These are phyloP conservation scores for Begonia masoniana DNA, from an alignment of 306 rosid genomes.

Conservation along the genomic window DNA sequence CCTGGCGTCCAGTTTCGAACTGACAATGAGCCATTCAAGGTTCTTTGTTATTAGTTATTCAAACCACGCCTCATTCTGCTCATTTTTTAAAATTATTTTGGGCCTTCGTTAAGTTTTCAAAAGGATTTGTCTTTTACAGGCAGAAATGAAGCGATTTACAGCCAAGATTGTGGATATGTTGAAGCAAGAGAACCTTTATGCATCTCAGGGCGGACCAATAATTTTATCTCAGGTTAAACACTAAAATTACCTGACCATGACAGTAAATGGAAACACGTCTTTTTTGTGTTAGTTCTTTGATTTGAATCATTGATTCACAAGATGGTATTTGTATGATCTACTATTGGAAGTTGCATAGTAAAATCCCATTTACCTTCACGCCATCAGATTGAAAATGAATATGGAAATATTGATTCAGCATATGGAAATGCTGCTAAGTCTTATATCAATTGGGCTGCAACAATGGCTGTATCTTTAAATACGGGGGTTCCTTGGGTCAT, in stretches of 20 bases:
- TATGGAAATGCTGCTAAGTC: conserved; percentile 64
- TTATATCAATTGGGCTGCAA: conserved; percentile 78
- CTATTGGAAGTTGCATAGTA: neutral
- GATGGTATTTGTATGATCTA: too few relatives aligned
- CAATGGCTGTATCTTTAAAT: conserved; percentile 72
- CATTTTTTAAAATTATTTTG: neutral
- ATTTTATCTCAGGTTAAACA: conserved; percentile 78
- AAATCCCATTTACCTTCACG: neutral
- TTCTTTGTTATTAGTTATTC: conserved; percentile 7
- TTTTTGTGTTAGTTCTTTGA: too few relatives aligned
- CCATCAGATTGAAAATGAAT: conserved; percentile 79
- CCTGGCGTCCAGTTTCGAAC: conserved; percentile 72
- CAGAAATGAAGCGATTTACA: conserved; percentile 78
- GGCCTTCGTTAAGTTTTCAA: too few relatives aligned
- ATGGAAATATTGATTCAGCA: conserved; percentile 36
- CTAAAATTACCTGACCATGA: neutral
- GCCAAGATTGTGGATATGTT: conserved; percentile 70
- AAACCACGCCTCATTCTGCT: neutral
- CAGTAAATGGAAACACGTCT: too few relatives aligned
- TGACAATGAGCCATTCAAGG: conserved; percentile 76
- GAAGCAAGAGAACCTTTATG: conserved; percentile 78
- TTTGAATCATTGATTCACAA: too few relatives aligned
- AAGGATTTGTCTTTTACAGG: conserved; percentile 25
- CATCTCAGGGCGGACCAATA: conserved; percentile 90
- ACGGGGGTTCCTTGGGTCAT: conserved; percentile 99